Base-by-base conservation (phyloP, 495 filamentous ascomycete genomes). In the Hypoxylon perforatum region DNA sequence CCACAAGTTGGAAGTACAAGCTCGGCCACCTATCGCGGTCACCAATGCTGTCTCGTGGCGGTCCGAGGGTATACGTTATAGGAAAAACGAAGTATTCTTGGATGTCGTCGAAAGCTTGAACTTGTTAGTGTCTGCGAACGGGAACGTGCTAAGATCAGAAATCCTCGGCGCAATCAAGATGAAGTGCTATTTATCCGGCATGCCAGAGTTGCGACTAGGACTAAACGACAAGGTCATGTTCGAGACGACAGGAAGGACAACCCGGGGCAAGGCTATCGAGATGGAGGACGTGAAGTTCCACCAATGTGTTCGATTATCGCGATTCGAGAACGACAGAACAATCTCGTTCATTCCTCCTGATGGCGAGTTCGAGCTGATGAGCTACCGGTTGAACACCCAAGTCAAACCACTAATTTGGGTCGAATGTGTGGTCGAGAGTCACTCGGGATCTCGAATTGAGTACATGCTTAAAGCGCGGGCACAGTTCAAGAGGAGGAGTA, bases 281-380 rank as follows among this genome's bases (percentile, higher is more conserved):
- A 99, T 99, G 96, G 96, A 99, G 77, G 96, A 99, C 66, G 96
- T 99, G 73, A 99, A 98, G 73, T 99, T 99, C 79, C 96, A 99
- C 80, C 96, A 99, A 75, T 99, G 96, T 78, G 96, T 99, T 60
- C 88, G 96, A 65, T 80, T 99, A 57, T 94, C 92, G 18, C 85
- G 96, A 23, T 99, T 99, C 81, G 96, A 99, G 78, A 99, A 98
- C 72, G 96, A 99, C 78, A 85, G 96, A 42, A 99, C 96, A 19
- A 99, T 99, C 78, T 94, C 90, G 19, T 99, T 99, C 78, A 88
- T 99, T 33, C 96, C 96, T 35, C 96, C 96, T 22, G 96, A 99
- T 79, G 96, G 96, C 64, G 94, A 97, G 71, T 99, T 99, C 73
- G 96, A 99, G 83, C 84, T 99, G 59, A 99, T 99, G 96, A 96